phyloP scores from a whole-genome alignment of 208 protist genomes.

The Acanthamoeba royreba region DNA sequence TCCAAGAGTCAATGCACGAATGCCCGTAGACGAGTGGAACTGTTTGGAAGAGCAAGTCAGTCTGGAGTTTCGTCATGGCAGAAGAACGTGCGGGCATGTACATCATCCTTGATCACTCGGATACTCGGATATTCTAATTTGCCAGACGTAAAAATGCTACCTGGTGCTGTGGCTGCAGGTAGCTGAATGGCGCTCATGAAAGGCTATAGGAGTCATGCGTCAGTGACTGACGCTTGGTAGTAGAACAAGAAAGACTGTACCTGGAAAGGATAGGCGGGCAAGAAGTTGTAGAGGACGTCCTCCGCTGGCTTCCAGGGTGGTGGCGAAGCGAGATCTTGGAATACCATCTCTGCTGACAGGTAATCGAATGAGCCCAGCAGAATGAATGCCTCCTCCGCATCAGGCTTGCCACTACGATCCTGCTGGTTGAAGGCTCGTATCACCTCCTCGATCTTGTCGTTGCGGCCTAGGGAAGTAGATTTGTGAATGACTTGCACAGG shows the following conservation, averaged over 20 bases:
- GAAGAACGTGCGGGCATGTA: background rate
- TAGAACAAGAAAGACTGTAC: background rate
- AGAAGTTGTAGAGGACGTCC: slow-evolving; percentile 29
- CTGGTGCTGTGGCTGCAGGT: background rate
- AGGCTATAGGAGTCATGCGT: background rate
- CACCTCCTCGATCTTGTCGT: background rate
- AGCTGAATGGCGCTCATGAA: slow-evolving; percentile 1
- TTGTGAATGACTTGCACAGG: background rate
- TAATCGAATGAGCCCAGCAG: background rate
- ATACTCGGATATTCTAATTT: background rate
- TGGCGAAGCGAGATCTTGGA: background rate
- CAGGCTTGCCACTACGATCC: background rate
- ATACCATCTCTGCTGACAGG: background rate
- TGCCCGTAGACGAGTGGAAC: background rate
- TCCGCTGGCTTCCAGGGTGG: background rate
- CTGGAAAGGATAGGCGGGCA: background rate
- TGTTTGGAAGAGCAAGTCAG: background rate
- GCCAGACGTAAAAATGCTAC: background rate
- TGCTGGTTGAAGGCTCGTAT: background rate
- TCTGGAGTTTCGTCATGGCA: background rate
- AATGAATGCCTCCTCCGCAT: background rate
- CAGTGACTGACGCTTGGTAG: background rate
- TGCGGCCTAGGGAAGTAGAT: background rate
- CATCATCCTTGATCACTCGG: background rate
- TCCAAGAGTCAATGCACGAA: background rate